A percentile compares a stretch with the other conserved stretches of the same genome.
Evolutionary conservation across 495 filamentous ascomycete species (phyloP).

Genomic region (Xylaria bambusicola): DNA sequence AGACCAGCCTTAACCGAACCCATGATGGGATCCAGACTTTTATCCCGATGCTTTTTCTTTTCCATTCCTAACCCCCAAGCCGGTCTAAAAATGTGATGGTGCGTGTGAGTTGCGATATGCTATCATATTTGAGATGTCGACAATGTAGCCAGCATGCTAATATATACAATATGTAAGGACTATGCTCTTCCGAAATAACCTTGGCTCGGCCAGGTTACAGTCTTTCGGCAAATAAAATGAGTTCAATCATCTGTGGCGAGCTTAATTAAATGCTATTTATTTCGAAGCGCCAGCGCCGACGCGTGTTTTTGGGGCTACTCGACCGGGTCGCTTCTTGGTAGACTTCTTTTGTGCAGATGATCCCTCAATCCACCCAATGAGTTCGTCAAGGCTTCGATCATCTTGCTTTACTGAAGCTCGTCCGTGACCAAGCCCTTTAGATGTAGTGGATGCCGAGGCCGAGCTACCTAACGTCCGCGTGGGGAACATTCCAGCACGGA

Average conservation of each 20-base stretch:
- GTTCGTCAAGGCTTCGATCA: conserved; percentile 77
- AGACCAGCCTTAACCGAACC: not conserved
- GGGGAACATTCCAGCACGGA: conserved; percentile 56
- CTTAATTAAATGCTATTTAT: not conserved
- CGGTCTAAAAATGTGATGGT: not conserved
- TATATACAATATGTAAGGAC: conserved; percentile 11
- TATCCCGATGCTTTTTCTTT: not conserved
- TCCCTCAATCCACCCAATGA: conserved; percentile 85
- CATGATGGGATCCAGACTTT: not conserved
- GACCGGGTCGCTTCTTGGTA: conserved; percentile 68
- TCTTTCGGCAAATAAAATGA: not conserved
- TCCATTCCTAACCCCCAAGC: not conserved
- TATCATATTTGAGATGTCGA: not conserved
- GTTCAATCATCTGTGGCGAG: not conserved
- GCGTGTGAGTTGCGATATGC: not conserved
- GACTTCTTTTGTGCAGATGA: conserved; percentile 60
- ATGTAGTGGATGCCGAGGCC: conserved; percentile 32
- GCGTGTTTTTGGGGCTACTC: conserved; percentile 71
- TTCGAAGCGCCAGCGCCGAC: conserved; percentile 39
- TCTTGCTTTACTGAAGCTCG: conserved; percentile 51
- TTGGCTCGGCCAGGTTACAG: not conserved
- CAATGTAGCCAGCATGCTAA: not conserved
- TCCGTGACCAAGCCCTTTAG: conserved; percentile 24
- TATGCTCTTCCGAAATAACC: too few species aligned
- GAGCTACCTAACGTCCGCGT: conserved; percentile 53